phyloP scores from a whole-genome alignment of 495 filamentous ascomycete genomes.

The Xylaria grammica region DNA sequence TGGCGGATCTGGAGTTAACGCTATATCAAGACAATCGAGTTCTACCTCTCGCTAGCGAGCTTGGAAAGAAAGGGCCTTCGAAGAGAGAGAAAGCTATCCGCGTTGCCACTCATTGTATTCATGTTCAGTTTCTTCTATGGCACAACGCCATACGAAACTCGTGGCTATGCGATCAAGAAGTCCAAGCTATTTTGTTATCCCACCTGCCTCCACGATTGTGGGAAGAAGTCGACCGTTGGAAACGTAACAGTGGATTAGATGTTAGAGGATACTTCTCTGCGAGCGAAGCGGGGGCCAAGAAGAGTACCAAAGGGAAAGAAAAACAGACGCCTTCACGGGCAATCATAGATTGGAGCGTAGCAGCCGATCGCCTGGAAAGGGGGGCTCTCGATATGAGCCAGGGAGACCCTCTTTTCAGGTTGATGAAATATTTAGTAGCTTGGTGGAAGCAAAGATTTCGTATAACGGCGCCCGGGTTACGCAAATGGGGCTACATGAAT shows the following conservation, averaged over 20 bases:
- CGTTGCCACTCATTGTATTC: constrained; percentile 79
- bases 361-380: constrained; percentile 70
- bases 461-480: constrained; percentile 77
- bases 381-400: constrained; percentile 72
- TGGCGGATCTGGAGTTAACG: constrained; percentile 76
- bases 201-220: constrained; percentile 68
- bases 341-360: constrained; percentile 75
- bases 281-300: constrained; percentile 39
- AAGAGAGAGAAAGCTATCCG: constrained; percentile 83
- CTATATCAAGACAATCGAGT: constrained; percentile 62
- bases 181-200: constrained; percentile 76
- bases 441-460: constrained; percentile 90
- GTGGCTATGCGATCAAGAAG: constrained; percentile 80
- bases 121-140: constrained; percentile 86
- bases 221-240: constrained; percentile 79
- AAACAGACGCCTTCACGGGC: constrained; percentile 51
- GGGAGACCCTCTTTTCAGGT: constrained; percentile 80
- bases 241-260: constrained; percentile 66
- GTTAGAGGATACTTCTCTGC: constrained; percentile 42
- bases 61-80: constrained; percentile 83
- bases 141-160: constrained; percentile 87
- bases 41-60: constrained; percentile 59
- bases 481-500: constrained; percentile 87
- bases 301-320: constrained; percentile 39
- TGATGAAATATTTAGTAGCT: constrained; percentile 74